A percentile compares a stretch with the other conserved stretches of the same genome.
Evolutionary conservation across 2,329 filamentous ascomycete species (phyloP).

Genomic region (Talaromyces amestolkiae): DNA sequence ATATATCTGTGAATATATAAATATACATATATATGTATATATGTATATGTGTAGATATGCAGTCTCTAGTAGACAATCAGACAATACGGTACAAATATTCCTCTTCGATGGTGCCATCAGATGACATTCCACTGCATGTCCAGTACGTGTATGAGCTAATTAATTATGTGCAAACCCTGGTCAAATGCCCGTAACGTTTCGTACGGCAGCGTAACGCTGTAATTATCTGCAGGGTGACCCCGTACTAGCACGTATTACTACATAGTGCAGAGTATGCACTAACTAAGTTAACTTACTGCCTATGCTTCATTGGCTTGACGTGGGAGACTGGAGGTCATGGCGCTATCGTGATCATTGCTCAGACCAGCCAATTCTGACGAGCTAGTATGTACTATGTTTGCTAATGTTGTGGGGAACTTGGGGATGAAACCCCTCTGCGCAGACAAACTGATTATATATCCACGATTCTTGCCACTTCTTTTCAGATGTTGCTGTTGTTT

Average conservation of each 20-base stretch:
- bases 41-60: no score
- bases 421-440: constrained; percentile 1
- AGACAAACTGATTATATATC: background rate
- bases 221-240: constrained; percentile 1
- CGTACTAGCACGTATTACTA: no score
- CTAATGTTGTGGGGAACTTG: constrained; percentile 4
- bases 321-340: background rate
- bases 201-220: background rate
- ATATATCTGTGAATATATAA: no score
- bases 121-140: constrained; percentile 2
- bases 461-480: constrained; percentile 2
- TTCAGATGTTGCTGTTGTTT: background rate
- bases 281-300: no score
- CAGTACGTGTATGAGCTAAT: background rate
- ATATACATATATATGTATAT: no score
- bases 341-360: constrained; percentile 4
- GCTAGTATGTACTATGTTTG: background rate
- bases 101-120: constrained; percentile 4
- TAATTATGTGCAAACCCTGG: background rate
- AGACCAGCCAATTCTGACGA: background rate
- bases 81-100: background rate
- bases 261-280: no score
- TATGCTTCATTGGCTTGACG: background rate
- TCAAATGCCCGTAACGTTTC: background rate
- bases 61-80: background rate